A percentile compares a stretch with the other conserved stretches of the same genome.
phyloP scores from a whole-genome alignment of 768 basidiomycete species.

The Cystobasidium onofrii region DNA sequence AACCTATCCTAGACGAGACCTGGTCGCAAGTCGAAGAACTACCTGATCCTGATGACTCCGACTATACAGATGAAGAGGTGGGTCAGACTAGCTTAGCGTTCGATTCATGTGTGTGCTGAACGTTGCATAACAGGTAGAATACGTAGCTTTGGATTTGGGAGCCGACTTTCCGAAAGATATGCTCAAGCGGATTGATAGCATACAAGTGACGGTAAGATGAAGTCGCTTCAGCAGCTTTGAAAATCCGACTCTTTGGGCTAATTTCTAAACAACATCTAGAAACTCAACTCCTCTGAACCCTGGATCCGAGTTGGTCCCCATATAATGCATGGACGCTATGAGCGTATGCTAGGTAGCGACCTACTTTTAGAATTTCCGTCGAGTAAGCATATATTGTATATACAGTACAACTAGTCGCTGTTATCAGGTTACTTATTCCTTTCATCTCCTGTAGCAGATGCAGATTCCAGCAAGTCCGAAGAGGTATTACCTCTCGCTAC shows the following conservation, averaged over 20 bases:
- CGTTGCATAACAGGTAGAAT: not conserved
- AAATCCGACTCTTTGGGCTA: too few relatives aligned
- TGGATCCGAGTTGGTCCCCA: conserved; percentile 2
- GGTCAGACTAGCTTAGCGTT: not conserved
- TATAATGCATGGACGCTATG: conserved; percentile 14
- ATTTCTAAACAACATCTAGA: not conserved
- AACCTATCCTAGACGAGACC: conserved; percentile 16
- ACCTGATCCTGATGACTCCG: conserved; percentile 13
- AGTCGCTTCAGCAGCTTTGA: too few relatives aligned
- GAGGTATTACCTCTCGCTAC: not conserved
- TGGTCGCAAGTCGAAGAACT: conserved; percentile 23
- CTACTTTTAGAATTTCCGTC: not conserved
- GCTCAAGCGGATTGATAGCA: not conserved
- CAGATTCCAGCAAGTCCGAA: not conserved
- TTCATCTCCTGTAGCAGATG: not conserved
- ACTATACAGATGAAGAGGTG: conserved; percentile 13
- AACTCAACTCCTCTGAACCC: conserved; percentile 10
- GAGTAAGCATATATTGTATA: not conserved
- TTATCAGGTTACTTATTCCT: too few relatives aligned
- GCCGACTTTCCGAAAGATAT: conserved; percentile 15
- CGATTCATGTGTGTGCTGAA: not conserved
- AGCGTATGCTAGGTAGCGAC: conserved; percentile 22
- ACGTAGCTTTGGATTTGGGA: conserved; percentile 17
- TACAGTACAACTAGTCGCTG: too few relatives aligned
- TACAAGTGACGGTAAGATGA: conserved; percentile 12